Evolutionary conservation across 257 asterid genomes (phyloP).

Genomic region (Solanum paucissectum): DNA sequence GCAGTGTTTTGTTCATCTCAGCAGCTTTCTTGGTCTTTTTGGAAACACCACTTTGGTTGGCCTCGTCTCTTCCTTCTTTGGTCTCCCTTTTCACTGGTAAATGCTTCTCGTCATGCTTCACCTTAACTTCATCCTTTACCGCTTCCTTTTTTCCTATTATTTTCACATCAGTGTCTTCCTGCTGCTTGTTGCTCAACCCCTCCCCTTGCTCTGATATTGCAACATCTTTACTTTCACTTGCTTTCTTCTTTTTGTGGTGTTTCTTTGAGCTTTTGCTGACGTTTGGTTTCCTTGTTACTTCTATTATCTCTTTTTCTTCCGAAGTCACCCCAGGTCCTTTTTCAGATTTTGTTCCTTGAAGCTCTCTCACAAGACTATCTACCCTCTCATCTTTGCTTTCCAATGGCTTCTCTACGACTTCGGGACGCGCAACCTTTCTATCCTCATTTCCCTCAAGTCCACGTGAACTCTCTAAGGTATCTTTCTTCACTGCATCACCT

Average conservation of each 20-base stretch:
- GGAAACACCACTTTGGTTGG: not conserved
- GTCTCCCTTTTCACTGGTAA: not conserved
- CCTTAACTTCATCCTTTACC: not conserved
- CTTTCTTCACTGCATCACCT: constrained; percentile 2
- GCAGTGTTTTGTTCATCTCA: not conserved
- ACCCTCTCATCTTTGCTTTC: not conserved
- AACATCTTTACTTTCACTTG: not conserved
- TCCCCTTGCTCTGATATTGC: not conserved
- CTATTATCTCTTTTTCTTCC: not conserved
- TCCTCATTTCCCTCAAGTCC: not conserved
- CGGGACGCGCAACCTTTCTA: not conserved
- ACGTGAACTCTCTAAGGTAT: not conserved
- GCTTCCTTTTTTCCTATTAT: not conserved
- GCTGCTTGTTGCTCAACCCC: not conserved
- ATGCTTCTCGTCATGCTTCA: not conserved
- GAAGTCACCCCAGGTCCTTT: not conserved
- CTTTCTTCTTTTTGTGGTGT: constrained; percentile 6
- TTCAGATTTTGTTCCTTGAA: not conserved
- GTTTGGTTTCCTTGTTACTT: constrained; percentile 2
- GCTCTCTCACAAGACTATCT: not conserved
- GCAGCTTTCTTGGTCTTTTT: constrained; percentile 1
- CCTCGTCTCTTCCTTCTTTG: not conserved
- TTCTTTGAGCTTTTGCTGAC: not conserved
- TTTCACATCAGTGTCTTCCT: not conserved
- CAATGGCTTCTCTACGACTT: not conserved